phyloP scores from a whole-genome alignment of 345 rosid genomes.

The Euphorbia lathyris region DNA sequence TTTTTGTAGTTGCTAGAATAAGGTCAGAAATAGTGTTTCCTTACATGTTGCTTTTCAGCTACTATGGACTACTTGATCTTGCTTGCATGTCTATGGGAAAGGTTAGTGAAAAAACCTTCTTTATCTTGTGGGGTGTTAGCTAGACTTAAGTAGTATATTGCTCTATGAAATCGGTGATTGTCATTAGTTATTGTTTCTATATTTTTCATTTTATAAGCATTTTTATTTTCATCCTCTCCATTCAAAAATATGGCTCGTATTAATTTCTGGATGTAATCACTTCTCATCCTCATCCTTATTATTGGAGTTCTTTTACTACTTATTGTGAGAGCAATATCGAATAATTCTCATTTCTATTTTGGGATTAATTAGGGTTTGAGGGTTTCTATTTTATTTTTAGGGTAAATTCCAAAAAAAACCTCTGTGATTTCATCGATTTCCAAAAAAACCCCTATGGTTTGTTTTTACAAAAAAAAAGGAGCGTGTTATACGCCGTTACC shows the following conservation, averaged over 20 bases:
- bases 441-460: no score
- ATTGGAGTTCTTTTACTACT: constrained; percentile 23
- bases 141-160: not conserved
- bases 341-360: no score
- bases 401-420: no score
- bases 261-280: constrained; percentile 4
- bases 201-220: not conserved
- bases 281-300: constrained; percentile 9
- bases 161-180: not conserved
- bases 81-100: constrained; percentile 79
- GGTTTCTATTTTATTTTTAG: no score
- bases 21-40: constrained; percentile 97
- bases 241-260: not conserved
- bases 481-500: no score
- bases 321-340: no score
- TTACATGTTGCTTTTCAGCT: constrained; percentile 93
- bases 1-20: constrained; percentile 72
- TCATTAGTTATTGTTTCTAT: not conserved
- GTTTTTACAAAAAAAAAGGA: no score
- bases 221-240: not conserved
- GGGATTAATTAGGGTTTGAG: no score
- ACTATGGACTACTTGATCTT: constrained; percentile 82
- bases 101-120: constrained; percentile 40
- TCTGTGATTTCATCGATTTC: no score
- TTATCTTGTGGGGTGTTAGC: not conserved